Conservation (phyloP, 805 yeast species). For the Cyberlindnera lachancei region DNA sequence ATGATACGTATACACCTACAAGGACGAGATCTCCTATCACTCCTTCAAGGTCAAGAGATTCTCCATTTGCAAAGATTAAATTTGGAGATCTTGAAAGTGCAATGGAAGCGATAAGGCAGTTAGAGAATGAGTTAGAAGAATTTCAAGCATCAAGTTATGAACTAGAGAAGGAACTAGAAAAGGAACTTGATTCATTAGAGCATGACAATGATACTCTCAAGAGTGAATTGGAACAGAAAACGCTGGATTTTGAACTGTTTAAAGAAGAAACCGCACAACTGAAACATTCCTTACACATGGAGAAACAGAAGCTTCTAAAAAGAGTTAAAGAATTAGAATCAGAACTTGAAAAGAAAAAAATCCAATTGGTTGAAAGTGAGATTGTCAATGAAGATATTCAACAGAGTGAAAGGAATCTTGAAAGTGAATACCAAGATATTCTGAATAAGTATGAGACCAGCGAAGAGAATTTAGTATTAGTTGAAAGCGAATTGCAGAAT, state of each 20-base stretch:
- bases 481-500: conserved; percentile 30
- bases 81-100: conserved; percentile 25
- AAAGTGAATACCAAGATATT: conserved; percentile 27
- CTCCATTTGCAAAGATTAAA: conserved; percentile 16
- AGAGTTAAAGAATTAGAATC: conserved; percentile 21
- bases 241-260: conserved; percentile 21
- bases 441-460: conserved; percentile 27
- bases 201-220: conserved; percentile 18
- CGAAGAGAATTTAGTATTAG: conserved; percentile 31
- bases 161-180: conserved; percentile 37
- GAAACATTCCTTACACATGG: conserved; percentile 14
- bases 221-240: conserved; percentile 14
- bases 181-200: conserved; percentile 29
- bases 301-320: conserved; percentile 4
- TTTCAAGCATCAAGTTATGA: conserved; percentile 37
- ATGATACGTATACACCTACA: no score
- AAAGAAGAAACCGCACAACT: conserved; percentile 23
- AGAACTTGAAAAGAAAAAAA: conserved; percentile 25
- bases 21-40: no score
- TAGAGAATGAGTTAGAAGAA: conserved; percentile 35
- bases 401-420: conserved; percentile 31
- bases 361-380: conserved; percentile 33
- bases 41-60: no score
- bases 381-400: conserved; percentile 37
- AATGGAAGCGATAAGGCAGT: conserved; percentile 30